A percentile compares a stretch with the other conserved stretches of the same genome.
These are phyloP conservation scores for Trichoderma oligosporum DNA, from an alignment of 2,329 filamentous ascomycete species.

Conservation along the genomic window DNA sequence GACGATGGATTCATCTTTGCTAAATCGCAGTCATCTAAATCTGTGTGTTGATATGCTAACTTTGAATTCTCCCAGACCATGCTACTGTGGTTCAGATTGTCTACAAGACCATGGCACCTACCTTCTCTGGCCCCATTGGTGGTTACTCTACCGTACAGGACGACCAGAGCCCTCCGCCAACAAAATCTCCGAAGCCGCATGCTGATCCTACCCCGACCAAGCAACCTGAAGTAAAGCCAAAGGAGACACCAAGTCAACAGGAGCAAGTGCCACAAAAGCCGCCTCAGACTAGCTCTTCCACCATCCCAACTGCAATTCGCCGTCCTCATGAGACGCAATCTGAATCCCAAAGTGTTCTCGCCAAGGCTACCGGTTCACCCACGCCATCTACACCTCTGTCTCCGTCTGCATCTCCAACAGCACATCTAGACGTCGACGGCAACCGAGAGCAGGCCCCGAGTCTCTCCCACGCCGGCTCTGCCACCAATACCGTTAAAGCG, in stretches of 20 bases:
- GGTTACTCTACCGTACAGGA: slow-evolving; percentile 39
- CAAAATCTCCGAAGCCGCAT: slow-evolving; percentile 19
- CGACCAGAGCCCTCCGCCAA: slow-evolving; percentile 20
- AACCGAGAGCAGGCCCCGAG: slow-evolving; percentile 21
- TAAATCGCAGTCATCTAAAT: background rate
- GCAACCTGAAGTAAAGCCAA: slow-evolving; percentile 8
- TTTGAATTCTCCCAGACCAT: background rate
- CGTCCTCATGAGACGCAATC: slow-evolving; percentile 21
- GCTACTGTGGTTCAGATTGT: slow-evolving; percentile 34
- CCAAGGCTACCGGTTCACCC: slow-evolving; percentile 30
- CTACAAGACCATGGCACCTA: slow-evolving; percentile 40
- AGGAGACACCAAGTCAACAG: slow-evolving; percentile 20
- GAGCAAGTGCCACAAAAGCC: background rate
- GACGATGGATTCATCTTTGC: background rate
- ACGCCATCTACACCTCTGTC: slow-evolving; percentile 12
- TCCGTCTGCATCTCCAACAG: background rate
- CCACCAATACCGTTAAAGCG: slow-evolving; percentile 24
- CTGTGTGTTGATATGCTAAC: background rate
- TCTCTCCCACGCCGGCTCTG: slow-evolving; percentile 22
- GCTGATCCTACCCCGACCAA: slow-evolving; percentile 15
- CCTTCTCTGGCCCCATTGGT: slow-evolving; percentile 41
- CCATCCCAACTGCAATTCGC: slow-evolving; percentile 11
- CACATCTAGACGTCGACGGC: slow-evolving; percentile 13
- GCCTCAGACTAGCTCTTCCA: slow-evolving; percentile 2
- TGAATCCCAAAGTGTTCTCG: slow-evolving; percentile 30